Evolutionary conservation across 805 yeast genomes (phyloP), one percentile per base, ranked within the genome.

Genomic region (Kluyveromyces wickerhamii): DNA sequence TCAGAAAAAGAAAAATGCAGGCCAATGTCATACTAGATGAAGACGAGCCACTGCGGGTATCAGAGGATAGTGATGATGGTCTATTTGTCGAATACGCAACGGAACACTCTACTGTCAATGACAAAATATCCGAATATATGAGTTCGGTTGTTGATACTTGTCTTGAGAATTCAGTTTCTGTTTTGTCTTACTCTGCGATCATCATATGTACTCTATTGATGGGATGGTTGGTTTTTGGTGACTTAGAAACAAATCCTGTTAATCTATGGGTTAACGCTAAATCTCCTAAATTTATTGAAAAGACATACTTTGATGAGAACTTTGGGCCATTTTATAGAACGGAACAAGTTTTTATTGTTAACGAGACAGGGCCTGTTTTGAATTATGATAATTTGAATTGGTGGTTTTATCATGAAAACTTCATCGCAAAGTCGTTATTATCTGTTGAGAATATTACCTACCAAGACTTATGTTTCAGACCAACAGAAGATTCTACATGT

Each of bases 271-370:
- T 92, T 0, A 79, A 92, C 44, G 77, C 88, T 3, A 51, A 63
- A 14, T 81, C 92, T 7, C 75, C 72, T 3, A 86, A 87, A 9
- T 78, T 67, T 35, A 61, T 70, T 27, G 79, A 89, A 48, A 77
- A 79, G 48, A 62, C 66, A 36, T 77, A 65, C 45, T 89, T 76
- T 52, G 96, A 92, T 53, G 68, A 70, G 14, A 73, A 76, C 41
- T 89, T 89, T 58, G 96, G 96, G 1, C 95, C 94, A 24, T 89
- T 92, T 64, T 92, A 81, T 61, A 68, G 96, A 47, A 74, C 85
- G 4, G 89, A 86, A 49, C 97, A 89, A 58, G 61, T 85, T 0
- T 83, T 84, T 43, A 63, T 89, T 5, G 73, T 78, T 3, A 79
- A 79, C 45, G 74, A 74, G 14, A 66, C 82, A 3, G 85, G 84